Base-by-base conservation (phyloP, 1,139 yeast species). In the Debaryomycetaceae sp. region DNA sequence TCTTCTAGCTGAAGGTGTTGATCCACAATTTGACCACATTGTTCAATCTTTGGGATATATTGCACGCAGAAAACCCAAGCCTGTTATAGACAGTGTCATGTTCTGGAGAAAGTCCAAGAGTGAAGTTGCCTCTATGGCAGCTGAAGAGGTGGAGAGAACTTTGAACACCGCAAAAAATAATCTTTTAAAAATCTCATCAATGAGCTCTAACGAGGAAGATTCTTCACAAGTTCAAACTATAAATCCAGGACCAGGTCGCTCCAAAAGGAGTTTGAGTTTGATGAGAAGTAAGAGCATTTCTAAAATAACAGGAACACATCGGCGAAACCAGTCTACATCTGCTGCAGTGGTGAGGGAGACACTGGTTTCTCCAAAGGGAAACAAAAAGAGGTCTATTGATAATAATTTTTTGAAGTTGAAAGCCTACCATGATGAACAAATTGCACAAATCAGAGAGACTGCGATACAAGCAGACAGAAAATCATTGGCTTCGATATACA, bases 21-120 rank as follows among this genome's bases (percentile, higher is more conserved):
- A 93, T 59, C 83, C 86, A 0, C 81, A 79, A 27, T 91, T 93
- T 60, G 99, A 93, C 64, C 82, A 86, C 55, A 86, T 90, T 45
- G 81, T 95, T 24, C 81, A 82, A 8, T 85, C 97, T 0, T 70
- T 93, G 49, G 99, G 99, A 2, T 89, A 87, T 60, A 87, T 93
- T 36, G 96, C 99, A 1, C 76, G 90, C 46, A 76, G 85, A 34
- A 88, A 90, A 54, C 98, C 98, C 0, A 91, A 90, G 57, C 96
- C 97, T 0, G 97, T 95, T 4, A 91, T 95, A 39, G 99, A 95
- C 62, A 88, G 96, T 22, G 97, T 93, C 47, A 91, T 95, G 98
- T 91, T 87, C 59, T 93, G 99, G 99, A 76, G 99, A 48, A 89
- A 91, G 62, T 81, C 95, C 5, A 74, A 93, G 61, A 83, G 95